Base-by-base conservation (phyloP, 2,329 filamentous ascomycete genomes). In the Tricladium varicosporioides region DNA sequence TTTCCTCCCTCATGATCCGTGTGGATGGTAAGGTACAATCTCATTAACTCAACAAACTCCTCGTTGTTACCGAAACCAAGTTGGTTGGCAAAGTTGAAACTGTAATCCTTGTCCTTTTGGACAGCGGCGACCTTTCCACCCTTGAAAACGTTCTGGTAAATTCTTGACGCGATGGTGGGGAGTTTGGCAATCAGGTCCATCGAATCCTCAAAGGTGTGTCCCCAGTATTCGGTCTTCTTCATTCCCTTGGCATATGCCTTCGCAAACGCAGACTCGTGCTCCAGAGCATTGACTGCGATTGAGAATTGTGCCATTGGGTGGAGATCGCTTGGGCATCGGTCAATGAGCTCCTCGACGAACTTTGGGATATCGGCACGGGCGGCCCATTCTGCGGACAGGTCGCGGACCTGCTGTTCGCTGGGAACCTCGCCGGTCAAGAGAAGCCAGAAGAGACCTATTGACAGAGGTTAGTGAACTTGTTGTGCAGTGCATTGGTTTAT, bases 81-180 rank as follows among this genome's bases (percentile, higher is more conserved):
- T 86, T 96, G 92, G 87, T 97, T 97, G 79, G 94, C 92, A 76
- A 99, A 90, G 89, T 99, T 99, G 90, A 88, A 99, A 70, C 88
- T 85, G 83, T 97, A 99, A 76, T 99, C 94, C 89, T 97, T 94
- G 82, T 97, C 93, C 85, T 96, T 95, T 84, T 97, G 88, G 75
- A 96, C 85, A 55, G 92, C 76, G 60, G 91, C 90, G 67, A 99
- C 93, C 88, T 97, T 97, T 80, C 94, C 94, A 73, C 96, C 94
- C 87, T 97, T 97, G 91, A 96, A 99, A 76, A 97, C 88, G 78
- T 99, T 99, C 83, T 96, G 94, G 88, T 99, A 99, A 85, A 99
- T 99, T 81, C 92, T 91, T 64, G 94, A 83, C 65, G 94, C 94
- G 72, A 99, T 97, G 76, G 91, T 97, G 75, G 94, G 94, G 70